These are phyloP conservation scores for Heracleum sosnowskyi DNA, from an alignment of 129 eudicot genomes.

Conservation along the genomic window DNA sequence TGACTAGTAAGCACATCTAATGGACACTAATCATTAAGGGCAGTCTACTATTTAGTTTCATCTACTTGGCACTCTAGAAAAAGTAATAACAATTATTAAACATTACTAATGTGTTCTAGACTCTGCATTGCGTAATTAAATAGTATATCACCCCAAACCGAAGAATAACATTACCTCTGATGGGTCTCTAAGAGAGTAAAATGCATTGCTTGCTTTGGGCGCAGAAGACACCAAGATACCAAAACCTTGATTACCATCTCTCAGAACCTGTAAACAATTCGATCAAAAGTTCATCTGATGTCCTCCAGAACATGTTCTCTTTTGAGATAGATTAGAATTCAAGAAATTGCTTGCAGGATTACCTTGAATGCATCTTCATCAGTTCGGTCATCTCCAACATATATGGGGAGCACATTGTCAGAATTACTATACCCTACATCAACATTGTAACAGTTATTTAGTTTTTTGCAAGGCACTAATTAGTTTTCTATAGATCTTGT, in stretches of 20 bases:
- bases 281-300: not conserved
- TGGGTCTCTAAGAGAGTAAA: constrained; percentile 81
- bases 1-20: not conserved
- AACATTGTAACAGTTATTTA: constrained; percentile 10
- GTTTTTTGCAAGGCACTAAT: not conserved
- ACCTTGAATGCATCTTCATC: constrained; percentile 99
- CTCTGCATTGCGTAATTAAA: not conserved
- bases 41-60: not conserved
- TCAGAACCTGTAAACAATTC: constrained; percentile 45
- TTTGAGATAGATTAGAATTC: not conserved
- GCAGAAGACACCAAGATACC: constrained; percentile 78
- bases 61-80: not conserved
- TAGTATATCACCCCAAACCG: not conserved
- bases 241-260: constrained; percentile 60
- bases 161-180: constrained; percentile 52
- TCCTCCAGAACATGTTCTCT: not conserved
- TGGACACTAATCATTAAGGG: not conserved
- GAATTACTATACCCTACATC: constrained; percentile 58
- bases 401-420: constrained; percentile 85
- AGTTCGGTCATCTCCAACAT: constrained; percentile 88
- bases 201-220: constrained; percentile 81
- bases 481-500: not conserved
- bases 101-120: not conserved
- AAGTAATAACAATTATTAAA: not conserved
- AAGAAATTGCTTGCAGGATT: constrained; percentile 3